Conservation (phyloP, 2,329 filamentous ascomycete species). For the Fusarium sp. region DNA sequence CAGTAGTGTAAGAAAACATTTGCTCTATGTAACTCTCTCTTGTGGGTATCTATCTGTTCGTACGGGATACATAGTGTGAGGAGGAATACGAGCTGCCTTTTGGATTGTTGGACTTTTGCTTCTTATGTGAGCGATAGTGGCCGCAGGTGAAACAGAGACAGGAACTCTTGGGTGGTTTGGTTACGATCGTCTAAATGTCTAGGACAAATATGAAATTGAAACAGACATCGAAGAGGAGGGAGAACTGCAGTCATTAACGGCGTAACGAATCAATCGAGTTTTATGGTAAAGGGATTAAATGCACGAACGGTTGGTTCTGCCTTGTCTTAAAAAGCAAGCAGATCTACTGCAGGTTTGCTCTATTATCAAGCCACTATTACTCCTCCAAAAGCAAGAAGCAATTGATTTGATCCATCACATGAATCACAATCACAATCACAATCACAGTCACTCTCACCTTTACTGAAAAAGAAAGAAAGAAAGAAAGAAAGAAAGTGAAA, state of each 20-base stretch:
- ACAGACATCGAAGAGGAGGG: not conserved
- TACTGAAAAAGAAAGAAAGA: slow-evolving; percentile 1
- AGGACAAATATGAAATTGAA: slow-evolving; percentile 24
- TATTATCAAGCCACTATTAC: slow-evolving; percentile 32
- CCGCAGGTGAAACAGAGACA: slow-evolving; percentile 14
- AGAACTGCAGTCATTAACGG: not conserved
- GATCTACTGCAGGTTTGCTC: slow-evolving; percentile 6
- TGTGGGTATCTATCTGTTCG: not conserved
- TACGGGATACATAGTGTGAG: not conserved
- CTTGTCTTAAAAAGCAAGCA: not conserved
- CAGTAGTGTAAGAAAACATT: not conserved
- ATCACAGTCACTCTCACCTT: not conserved
- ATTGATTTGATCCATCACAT: slow-evolving; percentile 16
- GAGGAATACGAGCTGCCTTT: slow-evolving; percentile 1
- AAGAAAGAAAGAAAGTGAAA: no score
- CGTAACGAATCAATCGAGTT: not conserved
- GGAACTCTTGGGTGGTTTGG: slow-evolving; percentile 8
- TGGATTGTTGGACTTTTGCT: slow-evolving; percentile 8
- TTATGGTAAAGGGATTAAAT: not conserved
- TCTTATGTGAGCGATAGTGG: slow-evolving; percentile 11
- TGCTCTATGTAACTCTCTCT: not conserved
- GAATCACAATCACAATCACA: slow-evolving; percentile 30
- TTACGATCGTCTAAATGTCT: slow-evolving; percentile 8
- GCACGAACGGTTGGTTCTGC: not conserved
- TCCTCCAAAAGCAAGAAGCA: slow-evolving; percentile 26